Evolutionary conservation across 176 grass and related monocot genomes (phyloP).

Genomic region (Avena eriantha): DNA sequence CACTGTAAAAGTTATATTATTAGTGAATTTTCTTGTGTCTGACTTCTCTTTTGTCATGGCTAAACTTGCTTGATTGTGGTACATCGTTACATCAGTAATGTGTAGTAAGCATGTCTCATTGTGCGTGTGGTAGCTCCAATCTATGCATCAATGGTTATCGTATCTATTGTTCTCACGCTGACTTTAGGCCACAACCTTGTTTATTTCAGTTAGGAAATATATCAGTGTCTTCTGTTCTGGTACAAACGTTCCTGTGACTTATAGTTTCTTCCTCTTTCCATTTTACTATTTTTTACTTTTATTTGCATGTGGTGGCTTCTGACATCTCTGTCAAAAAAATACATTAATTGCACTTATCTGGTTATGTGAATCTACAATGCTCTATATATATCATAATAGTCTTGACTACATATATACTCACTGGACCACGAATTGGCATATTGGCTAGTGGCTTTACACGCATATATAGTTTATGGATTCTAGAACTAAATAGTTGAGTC

Average conservation of each 20-base stretch:
- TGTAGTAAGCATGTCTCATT: no score
- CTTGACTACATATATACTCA: neutral
- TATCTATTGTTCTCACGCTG: neutral
- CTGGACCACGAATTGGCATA: no score
- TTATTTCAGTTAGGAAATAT: neutral
- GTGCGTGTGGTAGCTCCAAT: no score
- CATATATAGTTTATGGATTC: no score
- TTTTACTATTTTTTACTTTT: constrained; percentile 15
- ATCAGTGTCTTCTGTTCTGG: neutral
- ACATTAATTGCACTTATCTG: neutral
- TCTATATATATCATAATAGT: neutral
- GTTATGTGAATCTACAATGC: neutral
- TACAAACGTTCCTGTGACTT: constrained; percentile 8
- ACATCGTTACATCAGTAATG: no score
- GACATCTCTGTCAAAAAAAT: neutral
- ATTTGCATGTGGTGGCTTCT: neutral
- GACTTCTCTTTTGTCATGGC: no score
- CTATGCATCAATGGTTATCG: neutral
- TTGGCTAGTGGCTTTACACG: no score
- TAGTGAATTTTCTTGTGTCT: no score
- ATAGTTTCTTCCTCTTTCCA: neutral
- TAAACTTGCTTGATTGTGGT: no score
- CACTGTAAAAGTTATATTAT: no score
- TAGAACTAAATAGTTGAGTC: no score
- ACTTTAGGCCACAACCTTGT: neutral